Evolutionary conservation across 306 rosid species (phyloP).

Genomic region (Sechiopsis laciniata): DNA sequence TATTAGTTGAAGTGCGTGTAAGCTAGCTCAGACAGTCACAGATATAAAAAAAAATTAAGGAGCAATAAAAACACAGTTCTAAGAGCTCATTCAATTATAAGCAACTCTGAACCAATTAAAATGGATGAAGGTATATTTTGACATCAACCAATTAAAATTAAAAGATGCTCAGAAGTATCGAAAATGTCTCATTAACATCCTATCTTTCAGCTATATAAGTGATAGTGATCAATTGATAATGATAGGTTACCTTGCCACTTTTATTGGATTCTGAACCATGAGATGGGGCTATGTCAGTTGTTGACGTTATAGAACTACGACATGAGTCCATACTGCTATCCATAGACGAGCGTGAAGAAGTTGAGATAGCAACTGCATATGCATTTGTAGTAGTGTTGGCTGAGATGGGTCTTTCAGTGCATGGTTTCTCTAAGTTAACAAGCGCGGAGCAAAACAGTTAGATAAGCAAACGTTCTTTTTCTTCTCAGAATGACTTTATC

Average conservation of each 20-base stretch:
- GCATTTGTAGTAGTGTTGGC: slow-evolving; percentile 36
- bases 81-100: not conserved
- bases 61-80: not conserved
- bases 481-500: slow-evolving; percentile 30
- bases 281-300: slow-evolving; percentile 38
- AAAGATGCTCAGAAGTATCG: not conserved
- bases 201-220: not conserved
- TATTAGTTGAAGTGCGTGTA: too few species aligned
- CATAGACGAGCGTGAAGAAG: slow-evolving; percentile 28
- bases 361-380: slow-evolving; percentile 30
- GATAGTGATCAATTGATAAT: not conserved
- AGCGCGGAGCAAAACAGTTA: slow-evolving; percentile 28
- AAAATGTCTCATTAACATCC: not conserved
- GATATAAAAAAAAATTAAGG: too few species aligned
- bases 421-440: slow-evolving; percentile 30
- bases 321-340: slow-evolving; percentile 37
- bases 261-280: slow-evolving; percentile 41
- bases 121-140: slow-evolving; percentile 4
- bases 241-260: slow-evolving; percentile 50
- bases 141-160: not conserved
- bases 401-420: slow-evolving; percentile 38
- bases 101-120: not conserved
- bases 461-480: slow-evolving; percentile 29
- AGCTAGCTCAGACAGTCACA: too few species aligned
- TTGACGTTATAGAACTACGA: slow-evolving; percentile 28